These are phyloP conservation scores for Discostella stelligera DNA, from an alignment of 352 stramenopile genomes.

Conservation along the genomic window DNA sequence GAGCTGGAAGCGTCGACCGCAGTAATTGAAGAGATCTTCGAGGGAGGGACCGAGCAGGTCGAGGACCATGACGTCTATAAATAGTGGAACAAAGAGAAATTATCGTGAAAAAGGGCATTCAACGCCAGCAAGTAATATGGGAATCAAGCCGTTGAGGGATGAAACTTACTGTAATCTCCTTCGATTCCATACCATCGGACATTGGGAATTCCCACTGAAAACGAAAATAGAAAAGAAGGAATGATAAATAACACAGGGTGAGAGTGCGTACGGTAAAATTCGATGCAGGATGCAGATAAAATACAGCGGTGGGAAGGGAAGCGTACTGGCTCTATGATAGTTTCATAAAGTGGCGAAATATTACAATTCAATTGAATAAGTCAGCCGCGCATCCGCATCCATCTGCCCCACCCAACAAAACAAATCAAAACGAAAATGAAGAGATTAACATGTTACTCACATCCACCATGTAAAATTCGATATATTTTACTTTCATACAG, in stretches of 20 bases:
- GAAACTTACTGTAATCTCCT: conserved; percentile 88
- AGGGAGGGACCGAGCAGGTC: conserved; percentile 97
- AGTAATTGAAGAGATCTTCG: conserved; percentile 95
- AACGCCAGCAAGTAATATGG: background rate
- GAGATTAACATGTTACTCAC: conserved; percentile 83
- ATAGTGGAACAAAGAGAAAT: conserved; percentile 53
- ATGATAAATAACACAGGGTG: background rate
- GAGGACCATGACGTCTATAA: conserved; percentile 96
- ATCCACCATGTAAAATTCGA: conserved; percentile 97
- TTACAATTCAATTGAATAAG: no score
- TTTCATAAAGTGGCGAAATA: no score
- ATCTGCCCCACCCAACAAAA: background rate
- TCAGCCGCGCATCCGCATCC: no score
- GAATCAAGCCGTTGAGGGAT: background rate
- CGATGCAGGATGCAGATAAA: background rate
- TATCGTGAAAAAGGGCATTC: background rate
- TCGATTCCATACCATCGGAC: conserved; percentile 99
- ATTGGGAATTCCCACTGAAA: conserved; percentile 95
- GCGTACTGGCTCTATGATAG: no score
- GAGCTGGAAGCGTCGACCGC: conserved; percentile 88
- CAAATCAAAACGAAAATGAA: background rate
- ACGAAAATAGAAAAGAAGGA: conserved; percentile 20
- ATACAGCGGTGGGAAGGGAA: background rate
- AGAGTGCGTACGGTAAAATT: background rate
- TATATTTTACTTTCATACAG: conserved; percentile 99